Evolutionary conservation across 1,284 basidiomycete genomes (phyloP).

Genomic region (Fistulina hepatica): DNA sequence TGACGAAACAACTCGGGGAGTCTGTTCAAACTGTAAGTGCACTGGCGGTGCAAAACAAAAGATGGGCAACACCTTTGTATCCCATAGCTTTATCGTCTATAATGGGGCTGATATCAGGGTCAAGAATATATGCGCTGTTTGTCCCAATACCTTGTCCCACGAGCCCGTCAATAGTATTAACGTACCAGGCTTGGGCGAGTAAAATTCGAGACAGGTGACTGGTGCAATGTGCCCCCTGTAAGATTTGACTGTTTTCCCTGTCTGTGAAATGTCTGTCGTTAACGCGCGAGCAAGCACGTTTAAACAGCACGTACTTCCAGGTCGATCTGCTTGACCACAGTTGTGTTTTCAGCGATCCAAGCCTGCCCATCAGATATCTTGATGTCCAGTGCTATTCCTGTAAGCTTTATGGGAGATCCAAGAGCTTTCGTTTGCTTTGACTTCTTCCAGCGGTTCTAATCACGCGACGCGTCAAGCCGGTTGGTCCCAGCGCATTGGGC

Average conservation of each 20-base stretch:
- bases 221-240: conserved; percentile 82
- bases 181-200: conserved; percentile 23
- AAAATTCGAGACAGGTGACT: conserved; percentile 69
- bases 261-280: conserved; percentile 33
- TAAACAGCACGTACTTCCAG: conserved; percentile 45
- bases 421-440: conserved; percentile 58
- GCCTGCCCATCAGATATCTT: conserved; percentile 52
- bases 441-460: conserved; percentile 60
- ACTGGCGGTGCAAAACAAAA: conserved; percentile 1
- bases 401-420: conserved; percentile 68
- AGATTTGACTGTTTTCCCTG: conserved; percentile 63
- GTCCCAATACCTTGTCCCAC: conserved; percentile 67
- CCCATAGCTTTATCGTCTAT: conserved; percentile 77
- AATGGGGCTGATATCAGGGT: conserved; percentile 8
- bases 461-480: conserved; percentile 4
- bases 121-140: conserved; percentile 1
- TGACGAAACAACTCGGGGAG: conserved; percentile 54
- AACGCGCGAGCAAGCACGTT: neutral
- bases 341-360: conserved; percentile 83
- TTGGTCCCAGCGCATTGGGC: conserved; percentile 6
- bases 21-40: conserved; percentile 32
- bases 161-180: conserved; percentile 72
- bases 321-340: conserved; percentile 60
- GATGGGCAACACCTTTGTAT: conserved; percentile 42
- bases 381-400: conserved; percentile 66